Conservation (phyloP, 2,329 filamentous ascomycete species). For the Cercospora janseana region DNA sequence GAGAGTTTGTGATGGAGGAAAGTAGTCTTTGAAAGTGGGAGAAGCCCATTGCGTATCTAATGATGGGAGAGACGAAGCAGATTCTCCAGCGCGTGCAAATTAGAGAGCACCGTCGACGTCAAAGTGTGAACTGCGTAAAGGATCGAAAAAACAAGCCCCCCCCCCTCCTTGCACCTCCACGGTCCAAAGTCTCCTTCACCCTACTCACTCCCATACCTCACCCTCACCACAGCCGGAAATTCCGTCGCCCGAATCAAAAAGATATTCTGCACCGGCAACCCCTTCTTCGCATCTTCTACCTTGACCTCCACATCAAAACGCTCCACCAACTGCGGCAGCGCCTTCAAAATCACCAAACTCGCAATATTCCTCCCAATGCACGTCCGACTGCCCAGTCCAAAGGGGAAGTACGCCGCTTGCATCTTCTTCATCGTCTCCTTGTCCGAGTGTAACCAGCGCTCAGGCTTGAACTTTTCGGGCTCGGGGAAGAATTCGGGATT, state of each 20-base stretch:
- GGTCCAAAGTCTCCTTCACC: neutral
- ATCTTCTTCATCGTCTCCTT: neutral
- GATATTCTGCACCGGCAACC: constrained; percentile 13
- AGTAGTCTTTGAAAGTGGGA: neutral
- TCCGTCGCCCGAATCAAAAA: constrained; percentile 12
- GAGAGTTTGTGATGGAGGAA: neutral
- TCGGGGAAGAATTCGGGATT: constrained; percentile 40
- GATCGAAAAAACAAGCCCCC: neutral
- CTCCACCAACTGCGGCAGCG: constrained; percentile 8
- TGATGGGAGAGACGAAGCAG: too few relatives aligned
- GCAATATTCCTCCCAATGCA: constrained; percentile 20
- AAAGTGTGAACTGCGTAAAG: too few relatives aligned
- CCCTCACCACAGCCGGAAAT: constrained; percentile 11
- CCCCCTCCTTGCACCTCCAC: neutral
- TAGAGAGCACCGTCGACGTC: too few relatives aligned
- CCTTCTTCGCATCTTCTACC: neutral
- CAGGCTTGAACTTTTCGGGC: constrained; percentile 43
- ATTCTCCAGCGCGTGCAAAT: too few relatives aligned
- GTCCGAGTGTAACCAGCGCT: constrained; percentile 43
- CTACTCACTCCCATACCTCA: neutral
- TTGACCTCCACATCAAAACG: constrained; percentile 15
- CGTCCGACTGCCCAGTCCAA: constrained; percentile 14
- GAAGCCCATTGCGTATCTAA: too few relatives aligned
- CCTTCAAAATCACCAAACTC: constrained; percentile 15
- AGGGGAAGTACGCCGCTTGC: constrained; percentile 17